Percentiles rank a stretch among this genome's conserved stretches.
phyloP scores from a whole-genome alignment of 441 rosid species.

The Pelargonium myrrhifolium region DNA sequence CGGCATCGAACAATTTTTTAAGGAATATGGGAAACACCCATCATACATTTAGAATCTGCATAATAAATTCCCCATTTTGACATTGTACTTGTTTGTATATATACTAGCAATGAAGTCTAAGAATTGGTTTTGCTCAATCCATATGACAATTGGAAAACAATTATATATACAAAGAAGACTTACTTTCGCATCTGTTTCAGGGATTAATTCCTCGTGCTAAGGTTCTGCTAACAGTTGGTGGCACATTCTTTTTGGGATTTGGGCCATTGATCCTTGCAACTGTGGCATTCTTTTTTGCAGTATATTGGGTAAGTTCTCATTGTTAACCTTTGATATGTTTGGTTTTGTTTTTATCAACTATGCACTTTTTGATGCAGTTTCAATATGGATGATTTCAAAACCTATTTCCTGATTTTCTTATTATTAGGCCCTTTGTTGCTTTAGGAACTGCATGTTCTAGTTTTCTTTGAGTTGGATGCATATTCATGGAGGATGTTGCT shows the following conservation, averaged over 20 bases:
- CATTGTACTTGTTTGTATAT: too few relatives aligned
- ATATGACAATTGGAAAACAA: not conserved
- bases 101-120: not conserved
- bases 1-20: not conserved
- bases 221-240: slow-evolving; percentile 73
- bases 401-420: not conserved
- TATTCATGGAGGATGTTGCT: not conserved
- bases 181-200: slow-evolving; percentile 35
- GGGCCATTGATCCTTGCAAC: slow-evolving; percentile 80
- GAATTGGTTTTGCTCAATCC: not conserved
- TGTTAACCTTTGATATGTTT: slow-evolving; percentile 11
- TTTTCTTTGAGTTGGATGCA: slow-evolving; percentile 1
- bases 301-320: slow-evolving; percentile 58
- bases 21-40: not conserved
- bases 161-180: slow-evolving; percentile 8
- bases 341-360: not conserved
- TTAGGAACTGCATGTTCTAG: not conserved
- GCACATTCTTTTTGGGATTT: slow-evolving; percentile 83
- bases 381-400: not conserved
- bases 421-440: not conserved
- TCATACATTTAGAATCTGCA: not conserved
- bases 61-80: not conserved
- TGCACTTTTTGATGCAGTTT: not conserved
- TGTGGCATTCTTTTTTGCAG: slow-evolving; percentile 54
- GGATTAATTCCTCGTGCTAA: slow-evolving; percentile 90